Conservation (phyloP, 352 stramenopile genomes). For the Peronospora destructor region DNA sequence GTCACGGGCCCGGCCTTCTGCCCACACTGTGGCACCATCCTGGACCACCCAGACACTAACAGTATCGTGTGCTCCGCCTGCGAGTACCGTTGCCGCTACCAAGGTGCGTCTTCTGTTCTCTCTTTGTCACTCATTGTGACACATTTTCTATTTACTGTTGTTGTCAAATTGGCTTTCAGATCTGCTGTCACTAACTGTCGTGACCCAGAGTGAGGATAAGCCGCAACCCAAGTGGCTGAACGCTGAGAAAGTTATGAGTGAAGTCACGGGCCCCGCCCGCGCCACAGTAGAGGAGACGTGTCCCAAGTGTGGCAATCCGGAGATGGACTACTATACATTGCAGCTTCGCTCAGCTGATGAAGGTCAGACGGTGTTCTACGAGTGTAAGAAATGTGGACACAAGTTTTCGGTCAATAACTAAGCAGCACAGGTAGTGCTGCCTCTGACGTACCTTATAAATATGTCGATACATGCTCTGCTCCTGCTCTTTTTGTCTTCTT, state of each 20-base stretch:
- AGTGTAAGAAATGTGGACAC: conserved; percentile 96
- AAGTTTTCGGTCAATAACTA: conserved; percentile 88
- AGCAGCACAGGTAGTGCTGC: conserved; percentile 5
- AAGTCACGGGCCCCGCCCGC: conserved; percentile 83
- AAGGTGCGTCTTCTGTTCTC: conserved; percentile 36
- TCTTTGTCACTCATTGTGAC: background rate
- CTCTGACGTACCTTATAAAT: conserved; percentile 20
- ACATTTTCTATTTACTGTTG: conserved; percentile 2
- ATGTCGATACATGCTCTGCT: conserved; percentile 22
- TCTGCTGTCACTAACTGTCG: conserved; percentile 65
- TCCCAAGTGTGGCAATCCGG: conserved; percentile 92
- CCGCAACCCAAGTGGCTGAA: conserved; percentile 77
- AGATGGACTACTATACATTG: conserved; percentile 99
- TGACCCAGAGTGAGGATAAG: conserved; percentile 74
- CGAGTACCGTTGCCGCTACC: conserved; percentile 78
- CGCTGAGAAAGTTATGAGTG: conserved; percentile 55
- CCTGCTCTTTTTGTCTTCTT: conserved; percentile 8
- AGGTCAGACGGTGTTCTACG: conserved; percentile 99
- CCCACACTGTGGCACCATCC: conserved; percentile 81
- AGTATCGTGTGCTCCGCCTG: conserved; percentile 83
- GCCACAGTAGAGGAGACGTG: conserved; percentile 97
- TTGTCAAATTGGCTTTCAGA: conserved; percentile 31
- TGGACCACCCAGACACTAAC: conserved; percentile 83
- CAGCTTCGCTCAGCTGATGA: conserved; percentile 98
- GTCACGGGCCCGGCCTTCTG: conserved; percentile 80